Conservation (phyloP, 495 filamentous ascomycete species). For the Physcia stellaris region DNA sequence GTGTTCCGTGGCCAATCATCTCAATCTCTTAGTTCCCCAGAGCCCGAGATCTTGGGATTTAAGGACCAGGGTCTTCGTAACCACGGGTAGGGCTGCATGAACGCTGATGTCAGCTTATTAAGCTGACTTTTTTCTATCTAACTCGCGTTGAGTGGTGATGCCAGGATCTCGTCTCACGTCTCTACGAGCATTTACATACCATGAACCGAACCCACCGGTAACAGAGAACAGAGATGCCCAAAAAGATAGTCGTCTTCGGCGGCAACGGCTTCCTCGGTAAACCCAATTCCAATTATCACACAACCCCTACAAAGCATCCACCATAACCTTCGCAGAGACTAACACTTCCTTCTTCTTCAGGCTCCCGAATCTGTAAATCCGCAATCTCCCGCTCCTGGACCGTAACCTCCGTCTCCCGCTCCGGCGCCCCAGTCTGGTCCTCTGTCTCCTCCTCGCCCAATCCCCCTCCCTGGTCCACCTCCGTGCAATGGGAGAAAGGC, state of each 20-base stretch:
- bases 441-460: slow-evolving; percentile 55
- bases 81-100: too few relatives aligned
- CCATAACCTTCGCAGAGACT: slow-evolving; percentile 7
- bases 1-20: too few relatives aligned
- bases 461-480: slow-evolving; percentile 66
- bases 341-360: slow-evolving; percentile 21
- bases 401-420: slow-evolving; percentile 82
- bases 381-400: slow-evolving; percentile 72
- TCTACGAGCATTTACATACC: too few relatives aligned
- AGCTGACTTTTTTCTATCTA: too few relatives aligned
- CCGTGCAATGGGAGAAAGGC: slow-evolving; percentile 73
- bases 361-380: slow-evolving; percentile 81
- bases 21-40: too few relatives aligned
- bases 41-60: too few relatives aligned
- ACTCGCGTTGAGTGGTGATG: too few relatives aligned
- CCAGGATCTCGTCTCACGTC: too few relatives aligned
- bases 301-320: neutral
- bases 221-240: too few relatives aligned
- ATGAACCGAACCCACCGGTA: too few relatives aligned
- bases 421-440: slow-evolving; percentile 77
- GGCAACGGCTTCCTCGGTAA: slow-evolving; percentile 84
- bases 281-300: slow-evolving; percentile 7
- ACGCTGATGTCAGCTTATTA: too few relatives aligned
- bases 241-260: slow-evolving; percentile 75
- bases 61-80: too few relatives aligned